These are phyloP conservation scores for Tuber aestivum DNA, from an alignment of 495 filamentous ascomycete species.

Conservation along the genomic window DNA sequence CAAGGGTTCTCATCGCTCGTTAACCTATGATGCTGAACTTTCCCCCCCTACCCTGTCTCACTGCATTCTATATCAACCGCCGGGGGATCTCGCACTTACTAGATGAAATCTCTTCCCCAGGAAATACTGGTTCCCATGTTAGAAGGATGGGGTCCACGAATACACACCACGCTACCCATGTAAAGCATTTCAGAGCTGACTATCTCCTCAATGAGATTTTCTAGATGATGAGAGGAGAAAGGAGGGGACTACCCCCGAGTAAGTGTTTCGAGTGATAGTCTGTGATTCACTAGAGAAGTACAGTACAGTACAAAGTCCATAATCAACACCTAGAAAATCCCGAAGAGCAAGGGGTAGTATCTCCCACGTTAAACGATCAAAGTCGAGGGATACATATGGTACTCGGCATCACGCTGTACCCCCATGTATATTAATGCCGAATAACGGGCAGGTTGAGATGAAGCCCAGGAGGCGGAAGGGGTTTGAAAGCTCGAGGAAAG, in stretches of 20 bases:
- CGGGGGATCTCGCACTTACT: not conserved
- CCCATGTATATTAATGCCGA: not conserved
- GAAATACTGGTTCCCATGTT: not conserved
- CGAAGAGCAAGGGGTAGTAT: not conserved
- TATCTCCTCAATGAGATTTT: not conserved
- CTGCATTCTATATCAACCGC: not conserved
- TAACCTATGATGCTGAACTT: not conserved
- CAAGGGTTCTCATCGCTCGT: not conserved
- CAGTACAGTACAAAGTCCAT: not conserved
- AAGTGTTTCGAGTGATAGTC: not conserved
- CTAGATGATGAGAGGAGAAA: not conserved
- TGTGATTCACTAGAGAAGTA: not conserved
- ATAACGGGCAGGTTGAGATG: not conserved
- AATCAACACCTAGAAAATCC: not conserved
- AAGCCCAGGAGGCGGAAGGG: not conserved
- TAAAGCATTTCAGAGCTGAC: not conserved
- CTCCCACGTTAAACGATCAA: not conserved
- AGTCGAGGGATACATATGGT: not conserved
- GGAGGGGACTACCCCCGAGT: not conserved
- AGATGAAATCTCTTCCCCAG: not conserved
- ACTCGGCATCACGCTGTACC: not conserved
- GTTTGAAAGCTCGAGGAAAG: not conserved
- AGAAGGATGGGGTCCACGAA: not conserved
- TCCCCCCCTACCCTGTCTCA: not conserved
- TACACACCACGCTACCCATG: not conserved